Evolutionary conservation across 164 flowering plant species (phyloP), one percentile per base, ranked within the genome.

Genomic region (Magnolia sinica): DNA sequence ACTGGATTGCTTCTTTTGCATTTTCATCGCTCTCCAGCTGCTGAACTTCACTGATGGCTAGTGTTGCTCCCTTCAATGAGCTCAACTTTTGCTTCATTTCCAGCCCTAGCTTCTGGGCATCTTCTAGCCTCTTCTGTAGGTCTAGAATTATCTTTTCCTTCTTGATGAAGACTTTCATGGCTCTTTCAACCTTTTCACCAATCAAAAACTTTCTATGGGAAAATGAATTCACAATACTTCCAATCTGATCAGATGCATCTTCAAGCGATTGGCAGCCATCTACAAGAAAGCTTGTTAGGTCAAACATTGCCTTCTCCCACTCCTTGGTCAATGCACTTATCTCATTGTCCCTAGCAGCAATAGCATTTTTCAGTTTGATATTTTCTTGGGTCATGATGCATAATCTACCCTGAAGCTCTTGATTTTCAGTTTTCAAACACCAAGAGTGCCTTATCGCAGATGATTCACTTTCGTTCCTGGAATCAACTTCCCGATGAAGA

Each of bases 271-370:
- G 88, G 73, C 84, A 88, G 71, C 98, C 96, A 79, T 92, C 92
- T 14, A 84, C 11, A 66, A 94, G 90, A 81, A 90, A 91, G 79
- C 71, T 84, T 58, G 92, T 89, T 66, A 92, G 86, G 72, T 90
- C 94, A 70, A 86, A 77, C 31, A 80, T 87, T 64, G 95, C 95
- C 84, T 83, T 91, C 87, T 91, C 98, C 98, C 96, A 94, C 67
- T 87, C 89, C 74, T 69, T 71, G 64, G 71, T 20, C 63, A 83
- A 70, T 65, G 55, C 64, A 71, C 50, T 82, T 63, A 87, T 76
- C 75, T 92, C 89, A 76, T 75, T 82, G 29, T 92, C 95, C 82
- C 84, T 87, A 68, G 85, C 80, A 65, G 79, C 81, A 50, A 94
- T 20, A 8, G 37, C 77, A 27, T 83, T 83, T 82, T 76, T 81